Conservation (phyloP, 1,139 yeast species). For the Yamadazyma atmosphaerica region DNA sequence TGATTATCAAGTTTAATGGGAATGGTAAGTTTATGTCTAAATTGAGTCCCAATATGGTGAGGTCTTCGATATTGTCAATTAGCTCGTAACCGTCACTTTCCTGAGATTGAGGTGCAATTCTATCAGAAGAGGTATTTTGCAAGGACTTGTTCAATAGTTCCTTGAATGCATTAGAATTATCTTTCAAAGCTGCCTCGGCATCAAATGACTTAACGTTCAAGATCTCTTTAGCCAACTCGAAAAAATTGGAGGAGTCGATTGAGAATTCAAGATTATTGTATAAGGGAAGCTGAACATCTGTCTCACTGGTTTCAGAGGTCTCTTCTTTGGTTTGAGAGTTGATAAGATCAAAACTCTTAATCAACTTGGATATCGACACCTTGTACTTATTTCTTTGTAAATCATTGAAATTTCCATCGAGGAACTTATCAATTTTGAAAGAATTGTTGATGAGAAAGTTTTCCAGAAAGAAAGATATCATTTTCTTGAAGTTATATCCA, state of each 20-base stretch:
- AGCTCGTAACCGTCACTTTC: slow-evolving; percentile 23
- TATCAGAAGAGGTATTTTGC: slow-evolving; percentile 16
- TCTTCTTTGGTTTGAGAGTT: neutral
- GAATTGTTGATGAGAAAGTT: slow-evolving; percentile 53
- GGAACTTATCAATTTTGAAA: slow-evolving; percentile 49
- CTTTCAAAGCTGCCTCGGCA: slow-evolving; percentile 50
- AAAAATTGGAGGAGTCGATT: slow-evolving; percentile 41
- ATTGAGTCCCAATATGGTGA: slow-evolving; percentile 47
- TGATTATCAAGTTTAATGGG: slow-evolving; percentile 76
- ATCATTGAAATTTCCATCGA: slow-evolving; percentile 34
- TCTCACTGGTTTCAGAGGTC: neutral
- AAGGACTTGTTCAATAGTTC: slow-evolving; percentile 40
- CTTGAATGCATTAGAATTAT: slow-evolving; percentile 36
- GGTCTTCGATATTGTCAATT: slow-evolving; percentile 47
- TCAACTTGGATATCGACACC: slow-evolving; percentile 31
- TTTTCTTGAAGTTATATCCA: slow-evolving; percentile 55
- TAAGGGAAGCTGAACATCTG: slow-evolving; percentile 18
- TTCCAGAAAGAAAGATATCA: slow-evolving; percentile 51
- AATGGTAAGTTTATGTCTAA: slow-evolving; percentile 76
- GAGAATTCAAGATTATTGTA: slow-evolving; percentile 29
- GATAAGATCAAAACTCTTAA: slow-evolving; percentile 20
- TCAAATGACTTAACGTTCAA: slow-evolving; percentile 65
- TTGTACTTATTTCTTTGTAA: slow-evolving; percentile 34
- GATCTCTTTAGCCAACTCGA: slow-evolving; percentile 63
- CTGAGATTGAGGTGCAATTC: neutral